phyloP scores from a whole-genome alignment of 2,329 filamentous ascomycete species.

The Pleomassaria siparia region DNA sequence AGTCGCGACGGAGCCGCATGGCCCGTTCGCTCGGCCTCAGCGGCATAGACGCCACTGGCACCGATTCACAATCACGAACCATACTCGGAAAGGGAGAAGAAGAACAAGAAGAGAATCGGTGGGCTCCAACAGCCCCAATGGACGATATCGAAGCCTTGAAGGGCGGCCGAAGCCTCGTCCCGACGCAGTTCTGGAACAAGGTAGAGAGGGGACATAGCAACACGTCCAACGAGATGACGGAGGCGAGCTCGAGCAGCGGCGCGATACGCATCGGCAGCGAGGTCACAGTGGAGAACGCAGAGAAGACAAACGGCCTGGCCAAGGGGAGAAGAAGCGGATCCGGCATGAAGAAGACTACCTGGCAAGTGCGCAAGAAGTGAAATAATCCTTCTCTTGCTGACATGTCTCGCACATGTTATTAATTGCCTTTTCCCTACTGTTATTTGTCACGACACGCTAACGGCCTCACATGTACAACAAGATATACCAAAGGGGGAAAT shows the following conservation, averaged over 20 bases:
- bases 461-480: too few species aligned
- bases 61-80: constrained; percentile 23
- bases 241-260: constrained; percentile 4
- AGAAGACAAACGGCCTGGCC: neutral
- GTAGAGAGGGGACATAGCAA: constrained; percentile 18
- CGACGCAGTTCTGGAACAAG: constrained; percentile 23
- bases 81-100: constrained; percentile 16
- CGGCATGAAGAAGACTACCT: constrained; percentile 33
- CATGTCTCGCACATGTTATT: too few species aligned
- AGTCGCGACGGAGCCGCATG: constrained; percentile 22
- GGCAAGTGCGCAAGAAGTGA: constrained; percentile 30
- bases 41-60: constrained; percentile 21
- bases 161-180: constrained; percentile 7
- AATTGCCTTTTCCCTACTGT: too few species aligned
- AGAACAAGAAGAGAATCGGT: constrained; percentile 8
- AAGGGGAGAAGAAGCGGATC: constrained; percentile 10
- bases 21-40: constrained; percentile 27
- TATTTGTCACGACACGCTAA: too few species aligned
- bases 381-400: too few species aligned
- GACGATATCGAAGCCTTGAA: neutral
- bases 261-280: neutral
- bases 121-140: neutral
- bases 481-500: too few species aligned
- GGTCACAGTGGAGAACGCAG: neutral
- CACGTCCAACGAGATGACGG: constrained; percentile 8